Evolutionary conservation across 2,329 filamentous ascomycete genomes (phyloP), one percentile per base, ranked within the genome.

Genomic region (Stylonectria norvegica): DNA sequence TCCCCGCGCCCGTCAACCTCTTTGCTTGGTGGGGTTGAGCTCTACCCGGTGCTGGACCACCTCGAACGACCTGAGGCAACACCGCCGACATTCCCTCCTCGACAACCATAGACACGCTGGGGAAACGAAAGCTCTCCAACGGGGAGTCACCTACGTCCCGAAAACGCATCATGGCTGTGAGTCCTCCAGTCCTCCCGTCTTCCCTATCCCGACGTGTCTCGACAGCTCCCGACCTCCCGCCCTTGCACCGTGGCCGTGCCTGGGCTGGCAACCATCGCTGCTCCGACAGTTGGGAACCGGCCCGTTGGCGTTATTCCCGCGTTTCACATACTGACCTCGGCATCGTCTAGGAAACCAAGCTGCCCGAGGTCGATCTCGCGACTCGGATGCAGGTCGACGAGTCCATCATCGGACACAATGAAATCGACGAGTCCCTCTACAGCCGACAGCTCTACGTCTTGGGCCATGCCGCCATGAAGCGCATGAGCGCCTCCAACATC

Each of bases 401-500:
- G 49, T 75, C 78, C 23, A 71, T 73, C 40, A 63, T 73, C 27
- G 75, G 72, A 51, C 66, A 66, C 43, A 70, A 61, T 60, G 80
- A 83, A 49, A 86, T 86, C 70, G 82, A 86, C 56, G 82, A 86
- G 63, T 82, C 81, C 40, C 79, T 86, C 55, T 86, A 86, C 72
- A 85, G 81, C 62, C 76, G 82, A 61, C 82, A 86, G 68, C 81
- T 86, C 55, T 85, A 85, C 60, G 82, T 85, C 45, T 65, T 84
- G 36, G 81, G 81, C 49, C 81, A 85, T 58, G 81, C 84, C 67
- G 93, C 93, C 52, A 98, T 98, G 93, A 97, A 95, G 77, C 89
- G 93, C 60, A 98, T 98, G 93, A 81, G 90, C 60, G 87, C 89
- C 47, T 97, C 93, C 40, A 94, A 97, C 62, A 80, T 98, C 45